These are phyloP conservation scores for Oryza longistaminata DNA, from an alignment of 176 grass and related monocot genomes.

Conservation along the genomic window DNA sequence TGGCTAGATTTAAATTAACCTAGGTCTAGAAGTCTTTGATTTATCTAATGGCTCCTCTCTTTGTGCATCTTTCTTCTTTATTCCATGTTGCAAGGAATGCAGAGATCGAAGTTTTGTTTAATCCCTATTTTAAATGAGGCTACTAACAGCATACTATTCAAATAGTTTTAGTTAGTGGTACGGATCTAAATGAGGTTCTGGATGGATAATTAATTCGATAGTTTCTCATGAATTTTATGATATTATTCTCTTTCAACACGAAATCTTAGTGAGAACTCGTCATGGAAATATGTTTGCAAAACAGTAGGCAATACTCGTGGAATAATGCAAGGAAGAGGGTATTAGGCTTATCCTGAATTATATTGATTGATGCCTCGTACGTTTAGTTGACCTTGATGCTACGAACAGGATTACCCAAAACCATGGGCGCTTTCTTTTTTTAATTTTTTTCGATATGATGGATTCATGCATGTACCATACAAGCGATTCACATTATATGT, in stretches of 20 bases:
- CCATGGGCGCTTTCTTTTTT: not conserved
- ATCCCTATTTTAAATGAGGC: not conserved
- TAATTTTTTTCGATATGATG: not conserved
- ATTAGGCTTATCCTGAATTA: not conserved
- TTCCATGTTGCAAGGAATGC: not conserved
- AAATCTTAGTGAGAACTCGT: not conserved
- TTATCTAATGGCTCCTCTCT: conserved; percentile 18
- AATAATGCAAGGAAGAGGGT: not conserved
- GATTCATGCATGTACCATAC: not conserved
- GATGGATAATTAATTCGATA: not conserved
- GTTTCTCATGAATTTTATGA: not conserved
- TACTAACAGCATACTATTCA: not conserved
- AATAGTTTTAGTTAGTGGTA: not conserved
- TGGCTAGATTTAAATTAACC: conserved; percentile 2
- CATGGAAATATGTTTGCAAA: not conserved
- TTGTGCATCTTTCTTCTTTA: conserved; percentile 1
- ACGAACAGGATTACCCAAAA: not conserved
- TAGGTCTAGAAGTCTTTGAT: conserved; percentile 35
- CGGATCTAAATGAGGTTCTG: not conserved
- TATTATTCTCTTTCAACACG: not conserved
- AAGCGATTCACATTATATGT: not conserved
- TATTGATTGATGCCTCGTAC: not conserved
- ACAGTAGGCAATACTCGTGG: not conserved
- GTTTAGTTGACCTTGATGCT: not conserved
- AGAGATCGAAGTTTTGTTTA: not conserved